A percentile compares a stretch with the other conserved stretches of the same genome.
Evolutionary conservation across 2,329 filamentous ascomycete species (phyloP).

Genomic region (Paraconiothyrium sp.): DNA sequence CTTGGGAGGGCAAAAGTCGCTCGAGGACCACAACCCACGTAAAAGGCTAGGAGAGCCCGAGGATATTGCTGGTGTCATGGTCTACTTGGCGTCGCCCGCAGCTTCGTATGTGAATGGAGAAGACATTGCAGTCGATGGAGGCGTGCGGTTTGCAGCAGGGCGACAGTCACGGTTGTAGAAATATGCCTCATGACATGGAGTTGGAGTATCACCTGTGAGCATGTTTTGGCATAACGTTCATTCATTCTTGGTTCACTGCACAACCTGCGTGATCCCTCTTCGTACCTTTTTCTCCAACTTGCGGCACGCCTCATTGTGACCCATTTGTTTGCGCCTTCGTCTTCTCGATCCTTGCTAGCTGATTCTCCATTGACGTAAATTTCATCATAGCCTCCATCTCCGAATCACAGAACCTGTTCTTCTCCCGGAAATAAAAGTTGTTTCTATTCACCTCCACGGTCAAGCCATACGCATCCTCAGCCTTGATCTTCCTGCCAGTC

Average conservation of each 20-base stretch:
- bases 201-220: neutral
- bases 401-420: constrained; percentile 31
- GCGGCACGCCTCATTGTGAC: neutral
- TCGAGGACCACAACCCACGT: constrained; percentile 43
- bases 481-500: constrained; percentile 31
- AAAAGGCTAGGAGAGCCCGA: constrained; percentile 45
- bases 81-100: constrained; percentile 44
- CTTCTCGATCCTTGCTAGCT: constrained; percentile 38
- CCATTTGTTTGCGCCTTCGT: constrained; percentile 25
- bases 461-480: constrained; percentile 34
- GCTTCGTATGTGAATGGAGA: constrained; percentile 45
- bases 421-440: constrained; percentile 40
- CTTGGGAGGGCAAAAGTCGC: constrained; percentile 53
- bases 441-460: constrained; percentile 41
- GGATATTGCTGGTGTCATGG: constrained; percentile 51
- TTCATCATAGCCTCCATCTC: constrained; percentile 43
- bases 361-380: constrained; percentile 39
- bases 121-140: constrained; percentile 45
- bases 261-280: too few relatives aligned
- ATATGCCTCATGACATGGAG: neutral
- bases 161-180: constrained; percentile 38
- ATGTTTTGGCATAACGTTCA: neutral
- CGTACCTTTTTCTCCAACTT: neutral
- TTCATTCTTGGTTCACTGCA: neutral
- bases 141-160: constrained; percentile 37